phyloP scores from a whole-genome alignment of 1,284 basidiomycete genomes.

The Lentinus polychrous region DNA sequence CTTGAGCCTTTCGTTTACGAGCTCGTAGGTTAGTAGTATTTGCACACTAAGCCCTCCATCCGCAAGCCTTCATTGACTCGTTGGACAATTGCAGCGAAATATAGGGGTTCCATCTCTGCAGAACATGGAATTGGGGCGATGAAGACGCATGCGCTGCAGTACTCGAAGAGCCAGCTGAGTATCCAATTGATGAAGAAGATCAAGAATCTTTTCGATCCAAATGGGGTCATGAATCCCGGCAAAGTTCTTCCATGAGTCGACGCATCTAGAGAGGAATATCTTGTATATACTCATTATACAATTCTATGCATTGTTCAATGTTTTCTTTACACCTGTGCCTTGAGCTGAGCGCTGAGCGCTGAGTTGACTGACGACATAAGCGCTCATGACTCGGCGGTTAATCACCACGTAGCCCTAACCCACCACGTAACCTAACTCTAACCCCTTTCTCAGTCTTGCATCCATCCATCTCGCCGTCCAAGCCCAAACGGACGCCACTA shows the following conservation, averaged over 20 bases:
- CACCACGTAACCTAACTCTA: conserved; percentile 6
- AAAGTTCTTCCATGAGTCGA: conserved; percentile 52
- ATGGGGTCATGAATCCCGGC: conserved; percentile 87
- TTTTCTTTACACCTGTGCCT: not conserved
- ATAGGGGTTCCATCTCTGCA: conserved; percentile 89
- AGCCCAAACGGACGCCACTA: not conserved
- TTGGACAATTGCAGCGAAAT: conserved; percentile 38
- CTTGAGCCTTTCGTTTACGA: conserved; percentile 97
- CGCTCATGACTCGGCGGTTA: not conserved
- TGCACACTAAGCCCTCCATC: not conserved
- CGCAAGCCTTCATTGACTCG: conserved; percentile 4
- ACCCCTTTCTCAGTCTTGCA: conserved; percentile 8
- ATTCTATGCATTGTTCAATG: not conserved
- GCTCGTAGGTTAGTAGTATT: conserved; percentile 60
- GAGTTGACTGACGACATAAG: not conserved
- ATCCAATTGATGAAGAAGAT: conserved; percentile 89
- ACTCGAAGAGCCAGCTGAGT: conserved; percentile 78
- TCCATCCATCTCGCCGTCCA: conserved; percentile 3
- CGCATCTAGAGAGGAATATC: not conserved
- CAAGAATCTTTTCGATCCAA: conserved; percentile 88
- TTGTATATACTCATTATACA: not conserved
- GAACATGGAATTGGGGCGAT: conserved; percentile 95
- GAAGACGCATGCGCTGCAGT: conserved; percentile 90
- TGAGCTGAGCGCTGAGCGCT: not conserved
- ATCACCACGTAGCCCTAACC: conserved; percentile 14